Conservation (phyloP, 768 basidiomycete species). For the Tulasnella calospora region DNA sequence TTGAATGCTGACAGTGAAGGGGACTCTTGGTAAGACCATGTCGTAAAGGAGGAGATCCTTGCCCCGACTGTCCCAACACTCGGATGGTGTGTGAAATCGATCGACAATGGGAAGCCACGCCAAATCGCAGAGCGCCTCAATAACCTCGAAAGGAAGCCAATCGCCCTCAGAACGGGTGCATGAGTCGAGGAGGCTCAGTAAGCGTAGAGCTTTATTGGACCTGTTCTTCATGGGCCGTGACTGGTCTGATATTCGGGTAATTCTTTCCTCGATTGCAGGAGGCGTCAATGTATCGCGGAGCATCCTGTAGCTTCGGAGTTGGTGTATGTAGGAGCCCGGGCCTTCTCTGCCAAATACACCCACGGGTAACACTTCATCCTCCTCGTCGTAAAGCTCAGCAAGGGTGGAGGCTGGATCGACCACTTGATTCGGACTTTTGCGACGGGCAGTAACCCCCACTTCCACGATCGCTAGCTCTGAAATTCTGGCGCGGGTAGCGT, state of each 20-base stretch:
- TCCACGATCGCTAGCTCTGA: conserved; percentile 1
- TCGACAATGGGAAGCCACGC: neutral
- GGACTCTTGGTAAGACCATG: neutral
- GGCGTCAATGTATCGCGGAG: neutral
- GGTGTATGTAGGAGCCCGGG: neutral
- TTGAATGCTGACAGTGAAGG: neutral
- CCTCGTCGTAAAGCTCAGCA: neutral
- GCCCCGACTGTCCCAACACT: neutral
- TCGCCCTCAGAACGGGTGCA: conserved; percentile 38
- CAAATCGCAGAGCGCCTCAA: conserved; percentile 35
- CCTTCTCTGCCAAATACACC: neutral
- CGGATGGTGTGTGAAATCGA: neutral
- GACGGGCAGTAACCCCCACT: neutral
- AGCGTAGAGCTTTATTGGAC: neutral
- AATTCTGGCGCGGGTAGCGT: neutral
- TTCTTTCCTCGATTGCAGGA: neutral
- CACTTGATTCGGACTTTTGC: neutral
- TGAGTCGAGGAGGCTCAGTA: neutral
- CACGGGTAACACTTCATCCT: neutral
- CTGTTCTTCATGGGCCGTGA: neutral
- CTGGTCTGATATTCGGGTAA: neutral
- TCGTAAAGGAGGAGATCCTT: neutral
- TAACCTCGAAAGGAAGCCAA: conserved; percentile 44
- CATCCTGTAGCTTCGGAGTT: conserved; percentile 4
- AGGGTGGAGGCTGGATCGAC: neutral